Evolutionary conservation across 2,329 filamentous ascomycete species (phyloP).

Genomic region (Colletotrichum sublineola): DNA sequence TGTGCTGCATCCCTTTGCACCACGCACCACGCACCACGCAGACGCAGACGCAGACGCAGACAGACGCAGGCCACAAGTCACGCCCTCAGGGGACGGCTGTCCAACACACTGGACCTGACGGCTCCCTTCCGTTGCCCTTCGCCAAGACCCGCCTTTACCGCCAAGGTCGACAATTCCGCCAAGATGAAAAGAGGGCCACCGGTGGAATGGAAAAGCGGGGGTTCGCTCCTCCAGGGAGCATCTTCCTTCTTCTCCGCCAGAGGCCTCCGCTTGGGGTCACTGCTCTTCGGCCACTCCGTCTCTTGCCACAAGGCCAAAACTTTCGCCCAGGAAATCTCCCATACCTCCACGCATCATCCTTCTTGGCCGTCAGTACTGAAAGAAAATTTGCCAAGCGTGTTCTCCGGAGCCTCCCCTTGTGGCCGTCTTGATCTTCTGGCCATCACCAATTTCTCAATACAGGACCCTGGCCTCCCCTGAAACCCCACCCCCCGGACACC

Average conservation of each 20-base stretch:
- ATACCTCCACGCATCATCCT: background rate
- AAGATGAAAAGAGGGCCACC: constrained; percentile 30
- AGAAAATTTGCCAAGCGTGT: background rate
- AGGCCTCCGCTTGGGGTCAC: constrained; percentile 40
- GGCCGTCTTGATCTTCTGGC: constrained; percentile 37
- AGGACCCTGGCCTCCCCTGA: constrained; percentile 30
- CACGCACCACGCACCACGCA: constrained; percentile 21
- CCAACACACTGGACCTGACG: background rate
- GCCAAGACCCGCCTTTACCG: constrained; percentile 25
- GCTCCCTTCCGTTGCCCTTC: background rate
- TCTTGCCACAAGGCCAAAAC: constrained; percentile 13
- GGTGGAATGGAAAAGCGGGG: constrained; percentile 34
- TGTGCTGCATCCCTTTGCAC: constrained; percentile 4
- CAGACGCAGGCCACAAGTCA: background rate
- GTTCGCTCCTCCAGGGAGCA: constrained; percentile 16
- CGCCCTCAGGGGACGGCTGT: constrained; percentile 8
- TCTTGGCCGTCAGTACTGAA: background rate
- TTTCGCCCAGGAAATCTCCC: constrained; percentile 5
- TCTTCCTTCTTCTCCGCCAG: constrained; percentile 39
- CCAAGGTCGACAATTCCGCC: constrained; percentile 31
- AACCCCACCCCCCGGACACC: constrained; percentile 27
- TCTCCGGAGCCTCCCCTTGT: background rate
- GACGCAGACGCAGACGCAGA: background rate
- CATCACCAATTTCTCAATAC: background rate
- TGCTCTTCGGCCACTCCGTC: constrained; percentile 33